A percentile compares a stretch with the other conserved stretches of the same genome.
Conservation (phyloP, 2,329 filamentous ascomycete genomes). For the Dactylellina haptotyla region DNA sequence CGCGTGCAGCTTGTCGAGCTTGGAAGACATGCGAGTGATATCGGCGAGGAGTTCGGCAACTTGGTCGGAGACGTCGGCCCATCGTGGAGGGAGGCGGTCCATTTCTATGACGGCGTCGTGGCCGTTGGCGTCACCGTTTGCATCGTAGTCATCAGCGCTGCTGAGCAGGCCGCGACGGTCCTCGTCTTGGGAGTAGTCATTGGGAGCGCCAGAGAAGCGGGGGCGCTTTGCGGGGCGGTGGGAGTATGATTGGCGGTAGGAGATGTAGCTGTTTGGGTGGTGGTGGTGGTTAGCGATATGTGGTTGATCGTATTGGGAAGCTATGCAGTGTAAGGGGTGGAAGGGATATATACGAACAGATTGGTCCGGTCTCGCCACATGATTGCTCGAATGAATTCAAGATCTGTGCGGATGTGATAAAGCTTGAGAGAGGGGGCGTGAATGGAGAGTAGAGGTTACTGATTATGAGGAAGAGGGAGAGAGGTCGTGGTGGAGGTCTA, state of each 20-base stretch:
- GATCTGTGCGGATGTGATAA: constrained; percentile 47
- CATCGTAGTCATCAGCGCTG: constrained; percentile 72
- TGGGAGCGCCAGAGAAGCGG: constrained; percentile 67
- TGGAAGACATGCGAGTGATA: constrained; percentile 83
- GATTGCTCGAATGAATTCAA: constrained; percentile 67
- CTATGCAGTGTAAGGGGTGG: constrained; percentile 15
- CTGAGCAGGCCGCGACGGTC: constrained; percentile 87
- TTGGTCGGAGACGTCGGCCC: constrained; percentile 95
- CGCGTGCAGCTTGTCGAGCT: constrained; percentile 90
- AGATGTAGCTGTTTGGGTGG: constrained; percentile 78
- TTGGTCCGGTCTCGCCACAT: constrained; percentile 99
- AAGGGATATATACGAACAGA: constrained; percentile 72
- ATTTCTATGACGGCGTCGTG: constrained; percentile 85
- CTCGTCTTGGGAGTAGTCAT: constrained; percentile 63
- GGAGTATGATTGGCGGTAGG: constrained; percentile 97
- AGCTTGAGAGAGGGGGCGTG: constrained; percentile 14
- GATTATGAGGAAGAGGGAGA: constrained; percentile 6
- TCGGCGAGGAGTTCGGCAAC: constrained; percentile 83
- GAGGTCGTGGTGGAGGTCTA: constrained; percentile 38
- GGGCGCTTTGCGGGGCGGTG: constrained; percentile 91
- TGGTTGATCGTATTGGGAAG: constrained; percentile 7
- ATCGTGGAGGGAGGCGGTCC: constrained; percentile 92
- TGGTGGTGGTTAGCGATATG: constrained; percentile 13
- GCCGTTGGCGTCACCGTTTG: constrained; percentile 69
- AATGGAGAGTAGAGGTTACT: not conserved